Conservation (phyloP, 1,284 basidiomycete species). For the Cryptococcus wingfieldii region DNA sequence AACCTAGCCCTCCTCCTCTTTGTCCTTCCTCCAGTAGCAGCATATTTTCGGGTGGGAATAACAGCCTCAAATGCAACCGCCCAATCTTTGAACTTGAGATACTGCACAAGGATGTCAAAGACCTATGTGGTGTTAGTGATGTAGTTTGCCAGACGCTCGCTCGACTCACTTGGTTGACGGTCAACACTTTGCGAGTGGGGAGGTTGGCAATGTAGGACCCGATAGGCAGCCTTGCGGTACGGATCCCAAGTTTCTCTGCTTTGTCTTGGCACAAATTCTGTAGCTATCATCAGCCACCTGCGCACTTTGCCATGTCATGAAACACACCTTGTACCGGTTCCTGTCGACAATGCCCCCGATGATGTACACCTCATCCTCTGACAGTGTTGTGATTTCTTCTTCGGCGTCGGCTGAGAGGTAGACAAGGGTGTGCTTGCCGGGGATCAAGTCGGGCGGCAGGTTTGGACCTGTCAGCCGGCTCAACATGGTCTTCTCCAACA, state of each 20-base stretch:
- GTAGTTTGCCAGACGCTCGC: background rate
- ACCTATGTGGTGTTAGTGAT: slow-evolving; percentile 48
- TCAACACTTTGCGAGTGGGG: slow-evolving; percentile 88
- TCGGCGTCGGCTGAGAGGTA: slow-evolving; percentile 95
- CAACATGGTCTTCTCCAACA: slow-evolving; percentile 6
- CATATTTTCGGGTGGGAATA: slow-evolving; percentile 84
- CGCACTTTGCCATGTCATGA: background rate
- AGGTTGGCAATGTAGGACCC: slow-evolving; percentile 76
- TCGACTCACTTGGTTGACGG: slow-evolving; percentile 76
- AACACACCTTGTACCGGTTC: slow-evolving; percentile 88
- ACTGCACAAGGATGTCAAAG: slow-evolving; percentile 86
- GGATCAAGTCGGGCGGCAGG: slow-evolving; percentile 18
- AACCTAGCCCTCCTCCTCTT: slow-evolving; percentile 12
- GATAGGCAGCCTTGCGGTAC: slow-evolving; percentile 87
- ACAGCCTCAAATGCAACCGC: slow-evolving; percentile 74
- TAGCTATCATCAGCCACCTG: slow-evolving; percentile 2
- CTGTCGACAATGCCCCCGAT: slow-evolving; percentile 96
- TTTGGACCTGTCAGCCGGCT: slow-evolving; percentile 16
- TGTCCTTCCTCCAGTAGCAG: slow-evolving; percentile 27
- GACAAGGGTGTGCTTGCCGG: slow-evolving; percentile 58
- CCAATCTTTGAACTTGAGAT: slow-evolving; percentile 80
- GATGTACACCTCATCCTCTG: slow-evolving; percentile 82
- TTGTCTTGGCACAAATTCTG: slow-evolving; percentile 87
- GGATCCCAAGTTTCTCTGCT: slow-evolving; percentile 67
- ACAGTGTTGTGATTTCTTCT: slow-evolving; percentile 74